phyloP scores from a whole-genome alignment of 768 basidiomycete species.

The Termitomyces sp. region DNA sequence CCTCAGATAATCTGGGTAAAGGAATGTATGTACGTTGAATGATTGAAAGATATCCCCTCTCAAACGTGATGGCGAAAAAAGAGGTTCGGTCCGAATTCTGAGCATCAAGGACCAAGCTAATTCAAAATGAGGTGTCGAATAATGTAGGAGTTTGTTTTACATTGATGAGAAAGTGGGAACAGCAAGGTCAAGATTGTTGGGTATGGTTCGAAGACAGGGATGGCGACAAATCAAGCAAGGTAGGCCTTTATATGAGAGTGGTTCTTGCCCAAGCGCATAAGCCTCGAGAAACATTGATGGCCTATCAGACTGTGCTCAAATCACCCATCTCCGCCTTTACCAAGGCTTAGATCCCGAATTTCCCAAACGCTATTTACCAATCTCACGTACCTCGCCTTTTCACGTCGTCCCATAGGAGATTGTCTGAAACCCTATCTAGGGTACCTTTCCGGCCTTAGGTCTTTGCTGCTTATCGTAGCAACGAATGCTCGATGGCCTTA shows the following conservation, averaged over 20 bases:
- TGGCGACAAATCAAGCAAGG: background rate
- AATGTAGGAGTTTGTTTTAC: slow-evolving; percentile 11
- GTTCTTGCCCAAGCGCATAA: background rate
- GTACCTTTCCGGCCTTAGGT: slow-evolving; percentile 1
- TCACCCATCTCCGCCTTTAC: slow-evolving; percentile 16
- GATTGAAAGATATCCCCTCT: background rate
- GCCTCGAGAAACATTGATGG: background rate
- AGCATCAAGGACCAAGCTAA: background rate
- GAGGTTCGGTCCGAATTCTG: background rate
- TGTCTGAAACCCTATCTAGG: slow-evolving; percentile 11
- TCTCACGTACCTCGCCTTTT: slow-evolving; percentile 17
- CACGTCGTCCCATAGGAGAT: slow-evolving; percentile 9
- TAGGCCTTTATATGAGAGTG: background rate
- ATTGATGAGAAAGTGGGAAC: slow-evolving; percentile 8
- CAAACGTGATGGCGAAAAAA: too few relatives aligned
- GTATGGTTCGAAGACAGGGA: slow-evolving; percentile 6
- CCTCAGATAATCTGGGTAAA: background rate
- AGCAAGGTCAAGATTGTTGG: slow-evolving; percentile 17
- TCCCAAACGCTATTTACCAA: slow-evolving; percentile 11
- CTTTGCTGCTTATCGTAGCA: slow-evolving; percentile 11
- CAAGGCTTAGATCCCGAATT: slow-evolving; percentile 15
- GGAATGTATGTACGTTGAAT: background rate
- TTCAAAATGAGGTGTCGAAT: slow-evolving; percentile 4
- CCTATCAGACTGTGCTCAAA: slow-evolving; percentile 14
- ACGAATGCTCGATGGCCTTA: slow-evolving; percentile 11